Evolutionary conservation across 495 filamentous ascomycete genomes (phyloP).

Genomic region (Aspergillus wentii): DNA sequence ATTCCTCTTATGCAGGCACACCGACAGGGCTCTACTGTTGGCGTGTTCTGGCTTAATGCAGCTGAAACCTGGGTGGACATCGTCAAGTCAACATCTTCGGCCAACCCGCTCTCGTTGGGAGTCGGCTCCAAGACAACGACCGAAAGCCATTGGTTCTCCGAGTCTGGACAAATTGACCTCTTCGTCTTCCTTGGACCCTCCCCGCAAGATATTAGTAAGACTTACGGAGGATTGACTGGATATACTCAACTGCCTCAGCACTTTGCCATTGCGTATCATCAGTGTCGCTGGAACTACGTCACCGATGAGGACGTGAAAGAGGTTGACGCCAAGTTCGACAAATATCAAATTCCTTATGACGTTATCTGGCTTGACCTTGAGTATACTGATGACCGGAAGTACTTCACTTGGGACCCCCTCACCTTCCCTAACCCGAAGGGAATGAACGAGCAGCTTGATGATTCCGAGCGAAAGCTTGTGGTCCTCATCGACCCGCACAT

Average conservation of each 20-base stretch:
- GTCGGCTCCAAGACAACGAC: conserved; percentile 64
- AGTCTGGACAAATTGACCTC: conserved; percentile 81
- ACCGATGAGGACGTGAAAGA: conserved; percentile 95
- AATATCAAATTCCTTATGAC: conserved; percentile 91
- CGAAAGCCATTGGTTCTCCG: conserved; percentile 95
- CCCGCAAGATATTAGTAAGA: conserved; percentile 70
- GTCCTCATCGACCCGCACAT: conserved; percentile 96
- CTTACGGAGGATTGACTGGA: conserved; percentile 91
- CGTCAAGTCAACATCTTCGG: conserved; percentile 68
- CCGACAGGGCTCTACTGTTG: conserved; percentile 85
- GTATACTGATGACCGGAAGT: conserved; percentile 92
- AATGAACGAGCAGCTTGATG: conserved; percentile 83
- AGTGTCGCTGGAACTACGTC: conserved; percentile 98
- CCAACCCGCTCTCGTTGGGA: conserved; percentile 75
- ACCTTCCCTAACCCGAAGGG: conserved; percentile 79
- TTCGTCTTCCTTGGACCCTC: conserved; percentile 92
- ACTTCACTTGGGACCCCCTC: conserved; percentile 92
- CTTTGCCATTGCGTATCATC: conserved; percentile 90
- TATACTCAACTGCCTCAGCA: conserved; percentile 84
- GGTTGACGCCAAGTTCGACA: conserved; percentile 94
- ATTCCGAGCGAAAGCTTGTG: conserved; percentile 83
- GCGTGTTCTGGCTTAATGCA: conserved; percentile 97
- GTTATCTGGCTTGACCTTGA: conserved; percentile 98
- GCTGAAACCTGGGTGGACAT: conserved; percentile 98
- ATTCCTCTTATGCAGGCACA: conserved; percentile 98